phyloP scores from a whole-genome alignment of 192 early-diverging fungal species.

The Coemansia sp. region DNA sequence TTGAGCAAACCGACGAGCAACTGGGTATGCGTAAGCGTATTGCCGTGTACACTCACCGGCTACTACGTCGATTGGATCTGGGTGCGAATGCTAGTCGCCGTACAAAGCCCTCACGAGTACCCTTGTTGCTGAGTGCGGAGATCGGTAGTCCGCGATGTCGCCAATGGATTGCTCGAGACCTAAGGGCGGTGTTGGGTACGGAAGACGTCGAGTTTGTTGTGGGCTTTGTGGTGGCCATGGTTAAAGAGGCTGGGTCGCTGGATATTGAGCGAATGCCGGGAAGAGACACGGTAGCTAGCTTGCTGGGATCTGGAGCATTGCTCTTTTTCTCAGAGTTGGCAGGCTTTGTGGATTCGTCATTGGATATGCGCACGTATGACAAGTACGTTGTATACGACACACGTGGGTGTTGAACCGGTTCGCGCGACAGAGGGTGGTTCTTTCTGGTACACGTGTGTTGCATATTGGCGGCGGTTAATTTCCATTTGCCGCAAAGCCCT shows the following conservation, averaged over 20 bases:
- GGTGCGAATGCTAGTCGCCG: background rate
- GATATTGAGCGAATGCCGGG: background rate
- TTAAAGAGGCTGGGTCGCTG: conserved; percentile 3
- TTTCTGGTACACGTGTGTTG: background rate
- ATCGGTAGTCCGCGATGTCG: conserved; percentile 11
- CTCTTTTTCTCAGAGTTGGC: conserved; percentile 29
- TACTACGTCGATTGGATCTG: conserved; percentile 6
- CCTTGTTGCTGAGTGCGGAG: background rate
- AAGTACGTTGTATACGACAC: conserved; percentile 30
- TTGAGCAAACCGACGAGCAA: background rate
- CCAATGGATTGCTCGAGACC: conserved; percentile 34
- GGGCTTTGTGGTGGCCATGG: conserved; percentile 12
- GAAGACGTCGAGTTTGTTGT: conserved; percentile 16
- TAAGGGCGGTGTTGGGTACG: conserved; percentile 16
- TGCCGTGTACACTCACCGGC: conserved; percentile 19
- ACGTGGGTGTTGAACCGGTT: background rate
- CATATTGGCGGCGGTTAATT: background rate
- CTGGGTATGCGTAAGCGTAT: conserved; percentile 36
- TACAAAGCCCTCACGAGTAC: background rate
- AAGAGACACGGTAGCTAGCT: background rate
- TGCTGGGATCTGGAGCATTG: conserved; percentile 10
- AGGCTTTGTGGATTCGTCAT: conserved; percentile 26
- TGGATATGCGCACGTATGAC: conserved; percentile 35
- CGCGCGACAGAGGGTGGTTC: background rate
- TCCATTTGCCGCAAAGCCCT: background rate